Evolutionary conservation across 768 basidiomycete species (phyloP).

Genomic region (Calocera cornea): DNA sequence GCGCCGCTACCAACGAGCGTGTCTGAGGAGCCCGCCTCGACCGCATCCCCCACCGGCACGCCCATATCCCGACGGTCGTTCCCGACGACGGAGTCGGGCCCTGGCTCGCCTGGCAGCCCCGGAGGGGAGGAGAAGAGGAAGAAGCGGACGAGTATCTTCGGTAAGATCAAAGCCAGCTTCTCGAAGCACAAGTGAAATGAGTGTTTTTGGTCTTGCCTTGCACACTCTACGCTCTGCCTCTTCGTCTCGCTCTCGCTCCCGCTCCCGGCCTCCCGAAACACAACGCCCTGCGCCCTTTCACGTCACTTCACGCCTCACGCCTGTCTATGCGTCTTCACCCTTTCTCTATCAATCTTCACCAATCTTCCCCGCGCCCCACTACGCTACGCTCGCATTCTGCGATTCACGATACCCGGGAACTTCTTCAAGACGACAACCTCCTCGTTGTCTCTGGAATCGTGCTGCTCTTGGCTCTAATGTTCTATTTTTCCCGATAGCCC

Average conservation of each 20-base stretch:
- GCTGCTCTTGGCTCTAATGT: neutral
- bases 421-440: neutral
- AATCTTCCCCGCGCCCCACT: neutral
- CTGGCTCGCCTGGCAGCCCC: neutral
- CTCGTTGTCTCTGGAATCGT: neutral
- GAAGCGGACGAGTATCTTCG: constrained; percentile 42
- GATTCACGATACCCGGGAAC: neutral
- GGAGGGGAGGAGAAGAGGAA: constrained; percentile 23
- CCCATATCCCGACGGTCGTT: neutral
- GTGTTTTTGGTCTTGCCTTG: neutral
- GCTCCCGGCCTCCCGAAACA: neutral
- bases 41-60: neutral
- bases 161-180: constrained; percentile 41
- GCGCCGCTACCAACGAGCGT: neutral
- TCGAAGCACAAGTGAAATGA: constrained; percentile 6
- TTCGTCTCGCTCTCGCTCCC: neutral
- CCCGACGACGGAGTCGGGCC: neutral
- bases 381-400: neutral
- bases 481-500: neutral
- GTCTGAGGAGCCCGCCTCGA: neutral
- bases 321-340: neutral
- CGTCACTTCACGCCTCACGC: neutral
- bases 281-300: neutral
- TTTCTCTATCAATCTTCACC: neutral
- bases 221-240: neutral